Percentiles rank a stretch among this genome's conserved stretches.
Evolutionary conservation across 2,329 filamentous ascomycete genomes (phyloP).

Genomic region (Claviceps lovelessii): DNA sequence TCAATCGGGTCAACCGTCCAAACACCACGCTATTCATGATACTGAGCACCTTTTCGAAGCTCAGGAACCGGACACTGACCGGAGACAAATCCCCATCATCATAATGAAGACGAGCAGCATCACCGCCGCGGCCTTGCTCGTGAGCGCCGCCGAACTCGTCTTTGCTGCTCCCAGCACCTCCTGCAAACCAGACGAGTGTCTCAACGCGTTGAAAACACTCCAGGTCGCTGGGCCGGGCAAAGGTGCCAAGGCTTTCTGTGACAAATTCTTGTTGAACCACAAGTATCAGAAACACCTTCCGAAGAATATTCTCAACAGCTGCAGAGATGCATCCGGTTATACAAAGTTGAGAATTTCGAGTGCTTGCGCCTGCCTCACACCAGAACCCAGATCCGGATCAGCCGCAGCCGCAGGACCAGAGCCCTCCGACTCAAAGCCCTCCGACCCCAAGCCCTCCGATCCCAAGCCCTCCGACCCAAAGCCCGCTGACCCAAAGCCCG

Average conservation of each 20-base stretch:
- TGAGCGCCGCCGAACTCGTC: neutral
- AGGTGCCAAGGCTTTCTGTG: neutral
- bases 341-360: neutral
- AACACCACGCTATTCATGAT: neutral
- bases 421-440: constrained; percentile 10
- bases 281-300: neutral
- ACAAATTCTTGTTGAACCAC: constrained; percentile 9
- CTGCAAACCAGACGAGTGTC: constrained; percentile 21
- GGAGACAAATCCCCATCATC: neutral
- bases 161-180: constrained; percentile 4
- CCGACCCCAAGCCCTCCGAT: too few relatives aligned
- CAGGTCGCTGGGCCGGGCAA: neutral
- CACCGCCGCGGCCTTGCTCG: neutral
- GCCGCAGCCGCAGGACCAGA: neutral
- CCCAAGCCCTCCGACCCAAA: too few relatives aligned
- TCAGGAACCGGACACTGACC: neutral
- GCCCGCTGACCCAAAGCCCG: constrained; percentile 10
- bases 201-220: constrained; percentile 11
- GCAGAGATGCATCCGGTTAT: neutral
- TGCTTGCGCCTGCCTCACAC: neutral
- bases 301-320: neutral
- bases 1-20: neutral
- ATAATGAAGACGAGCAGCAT: constrained; percentile 1
- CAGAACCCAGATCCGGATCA: neutral
- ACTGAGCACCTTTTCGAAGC: neutral